Base-by-base conservation (phyloP, 129 eudicot species). In the Flaveria robusta region DNA sequence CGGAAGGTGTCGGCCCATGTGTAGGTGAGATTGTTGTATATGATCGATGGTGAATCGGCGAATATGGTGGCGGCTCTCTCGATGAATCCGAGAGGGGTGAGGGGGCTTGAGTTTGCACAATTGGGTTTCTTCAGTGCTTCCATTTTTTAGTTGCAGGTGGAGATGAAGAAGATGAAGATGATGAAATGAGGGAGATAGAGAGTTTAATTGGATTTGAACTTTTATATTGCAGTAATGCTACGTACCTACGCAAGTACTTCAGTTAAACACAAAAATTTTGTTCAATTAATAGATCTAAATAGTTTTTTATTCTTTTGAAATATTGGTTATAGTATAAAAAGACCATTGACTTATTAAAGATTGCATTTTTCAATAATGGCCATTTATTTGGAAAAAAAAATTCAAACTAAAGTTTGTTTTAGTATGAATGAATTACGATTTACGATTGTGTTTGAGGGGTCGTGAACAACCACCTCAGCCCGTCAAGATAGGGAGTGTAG, bases 31-130 rank as follows among this genome's bases (percentile, higher is more conserved):
- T 67, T 1, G 72, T 76, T 70, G 79, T 85, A 87, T 9, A 92
- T 73, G 20, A 89, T 8, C 23, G 97, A 85, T 14, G 84, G 79
- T 72, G 85, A 87, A 34, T 85, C 83, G 34, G 84, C 88, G 70
- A 72, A 92, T 5, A 89, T 85, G 16, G 73, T 72, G 78, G 96
- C 88, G 14, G 92, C 86, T 23, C 97, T 72, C n/a, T 89, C 92
- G 4, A 92, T 75, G 82, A 89, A 92, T 1, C 75, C 72, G 2
- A 92, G 27, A 19, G 97, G 97, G 1, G 96, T 83, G 0, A 89
- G 70, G 16, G 97, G 96, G 49, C 79, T 51, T 23, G 96, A 88
- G 43, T 91, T 91, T 66, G 90, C 82, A 20, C 72, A 12, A 11
- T 70, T 79, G 0, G 85, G 86, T 41, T 79, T 85, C 19, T 42